A percentile compares a stretch with the other conserved stretches of the same genome.
Evolutionary conservation across 768 basidiomycete genomes (phyloP).

Genomic region (Kwoniella botswanensis): DNA sequence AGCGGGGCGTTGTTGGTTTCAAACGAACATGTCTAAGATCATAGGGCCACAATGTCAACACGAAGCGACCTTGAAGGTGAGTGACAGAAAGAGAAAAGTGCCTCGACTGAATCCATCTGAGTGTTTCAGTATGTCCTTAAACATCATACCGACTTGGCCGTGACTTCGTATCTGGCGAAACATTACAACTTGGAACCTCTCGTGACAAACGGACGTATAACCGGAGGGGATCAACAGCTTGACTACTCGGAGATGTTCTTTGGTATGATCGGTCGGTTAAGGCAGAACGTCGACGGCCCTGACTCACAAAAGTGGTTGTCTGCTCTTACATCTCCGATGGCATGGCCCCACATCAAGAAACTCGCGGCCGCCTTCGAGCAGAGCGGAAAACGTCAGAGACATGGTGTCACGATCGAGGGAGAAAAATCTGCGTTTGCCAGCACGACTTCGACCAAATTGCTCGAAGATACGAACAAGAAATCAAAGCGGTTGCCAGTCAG

Average conservation of each 20-base stretch:
- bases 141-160: not conserved
- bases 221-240: not conserved
- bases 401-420: too few species aligned
- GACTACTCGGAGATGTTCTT: not conserved
- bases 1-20: not conserved
- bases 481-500: too few species aligned
- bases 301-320: not conserved
- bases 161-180: not conserved
- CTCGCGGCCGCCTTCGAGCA: not conserved
- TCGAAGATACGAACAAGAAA: too few species aligned
- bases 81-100: not conserved
- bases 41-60: not conserved
- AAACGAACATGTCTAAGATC: not conserved
- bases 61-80: not conserved
- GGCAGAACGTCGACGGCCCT: not conserved
- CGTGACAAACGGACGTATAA: not conserved
- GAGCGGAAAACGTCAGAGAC: not conserved
- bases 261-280: not conserved
- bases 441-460: too few species aligned
- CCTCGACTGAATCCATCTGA: too few species aligned
- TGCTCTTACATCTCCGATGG: not conserved
- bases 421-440: too few species aligned
- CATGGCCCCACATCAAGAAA: not conserved
- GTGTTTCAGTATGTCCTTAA: not conserved
- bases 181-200: not conserved